These are phyloP conservation scores for Trichoderma gamsii DNA, from an alignment of 495 filamentous ascomycete genomes.

Conservation along the genomic window DNA sequence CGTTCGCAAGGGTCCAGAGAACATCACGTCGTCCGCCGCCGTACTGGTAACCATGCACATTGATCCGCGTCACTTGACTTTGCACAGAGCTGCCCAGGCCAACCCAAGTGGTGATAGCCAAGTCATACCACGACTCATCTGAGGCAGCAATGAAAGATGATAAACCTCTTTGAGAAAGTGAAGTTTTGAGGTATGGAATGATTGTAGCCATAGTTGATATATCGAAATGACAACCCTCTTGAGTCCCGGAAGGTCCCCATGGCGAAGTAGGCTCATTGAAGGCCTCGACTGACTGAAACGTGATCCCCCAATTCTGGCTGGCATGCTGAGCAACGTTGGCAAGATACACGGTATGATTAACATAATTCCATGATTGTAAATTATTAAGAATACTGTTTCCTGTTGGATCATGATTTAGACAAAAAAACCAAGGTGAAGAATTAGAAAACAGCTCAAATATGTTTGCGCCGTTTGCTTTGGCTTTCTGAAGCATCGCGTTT, in stretches of 20 bases:
- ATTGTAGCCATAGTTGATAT: slow-evolving; percentile 26
- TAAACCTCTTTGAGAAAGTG: slow-evolving; percentile 28
- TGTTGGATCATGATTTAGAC: background rate
- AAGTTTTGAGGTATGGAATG: slow-evolving; percentile 22
- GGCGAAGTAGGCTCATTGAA: slow-evolving; percentile 35
- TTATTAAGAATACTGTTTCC: slow-evolving; percentile 23
- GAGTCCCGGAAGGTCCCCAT: slow-evolving; percentile 31
- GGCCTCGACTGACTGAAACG: slow-evolving; percentile 30
- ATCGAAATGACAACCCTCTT: slow-evolving; percentile 34
- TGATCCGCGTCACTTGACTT: slow-evolving; percentile 26
- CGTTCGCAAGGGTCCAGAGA: slow-evolving; percentile 22
- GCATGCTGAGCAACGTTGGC: slow-evolving; percentile 36
- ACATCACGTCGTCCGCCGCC: slow-evolving; percentile 24
- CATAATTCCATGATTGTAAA: slow-evolving; percentile 34
- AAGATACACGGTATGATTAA: slow-evolving; percentile 33
- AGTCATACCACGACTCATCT: slow-evolving; percentile 31
- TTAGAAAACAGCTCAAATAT: slow-evolving; percentile 37
- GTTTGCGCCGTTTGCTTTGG: slow-evolving; percentile 28
- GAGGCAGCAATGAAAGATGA: slow-evolving; percentile 26
- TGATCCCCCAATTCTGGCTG: slow-evolving; percentile 29
- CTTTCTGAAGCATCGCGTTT: slow-evolving; percentile 31
- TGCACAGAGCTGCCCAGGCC: slow-evolving; percentile 24
- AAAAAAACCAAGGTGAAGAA: slow-evolving; percentile 36
- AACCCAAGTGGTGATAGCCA: slow-evolving; percentile 28
- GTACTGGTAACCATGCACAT: slow-evolving; percentile 38